These are phyloP conservation scores for Cystofilobasidium capitatum DNA, from an alignment of 768 basidiomycete species.

Conservation along the genomic window DNA sequence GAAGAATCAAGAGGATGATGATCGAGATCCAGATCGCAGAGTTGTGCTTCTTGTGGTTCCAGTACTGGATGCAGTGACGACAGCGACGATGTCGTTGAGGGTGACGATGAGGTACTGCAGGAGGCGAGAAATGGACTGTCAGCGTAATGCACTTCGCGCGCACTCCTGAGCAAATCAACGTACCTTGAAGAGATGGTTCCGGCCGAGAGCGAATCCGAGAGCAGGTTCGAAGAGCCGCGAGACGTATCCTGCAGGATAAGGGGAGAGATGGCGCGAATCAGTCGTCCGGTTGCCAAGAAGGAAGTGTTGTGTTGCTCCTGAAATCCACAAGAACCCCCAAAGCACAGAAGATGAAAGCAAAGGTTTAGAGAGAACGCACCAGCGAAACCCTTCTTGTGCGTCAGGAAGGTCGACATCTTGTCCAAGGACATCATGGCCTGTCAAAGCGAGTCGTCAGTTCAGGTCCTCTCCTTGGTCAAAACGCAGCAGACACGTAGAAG, in stretches of 20 bases:
- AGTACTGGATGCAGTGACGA: conserved; percentile 46
- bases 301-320: too few relatives aligned
- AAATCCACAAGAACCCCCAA: too few relatives aligned
- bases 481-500: conserved; percentile 43
- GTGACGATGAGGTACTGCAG: conserved; percentile 52
- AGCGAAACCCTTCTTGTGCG: conserved; percentile 37
- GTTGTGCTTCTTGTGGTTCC: conserved; percentile 36
- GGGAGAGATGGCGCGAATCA: background rate
- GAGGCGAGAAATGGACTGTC: too few relatives aligned
- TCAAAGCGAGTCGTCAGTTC: conserved; percentile 38
- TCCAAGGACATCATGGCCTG: conserved; percentile 7
- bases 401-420: conserved; percentile 48
- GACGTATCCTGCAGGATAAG: conserved; percentile 46
- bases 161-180: background rate
- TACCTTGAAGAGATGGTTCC: conserved; percentile 50
- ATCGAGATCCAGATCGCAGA: conserved; percentile 54
- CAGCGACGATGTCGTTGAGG: conserved; percentile 51
- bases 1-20: conserved; percentile 43
- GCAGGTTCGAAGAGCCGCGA: conserved; percentile 60
- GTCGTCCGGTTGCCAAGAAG: too few relatives aligned
- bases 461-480: conserved; percentile 52
- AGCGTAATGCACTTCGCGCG: too few relatives aligned
- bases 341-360: background rate
- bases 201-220: conserved; percentile 58
- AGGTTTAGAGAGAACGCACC: background rate